phyloP scores from a whole-genome alignment of 345 rosid species.

The Aquilaria yunnanensis region DNA sequence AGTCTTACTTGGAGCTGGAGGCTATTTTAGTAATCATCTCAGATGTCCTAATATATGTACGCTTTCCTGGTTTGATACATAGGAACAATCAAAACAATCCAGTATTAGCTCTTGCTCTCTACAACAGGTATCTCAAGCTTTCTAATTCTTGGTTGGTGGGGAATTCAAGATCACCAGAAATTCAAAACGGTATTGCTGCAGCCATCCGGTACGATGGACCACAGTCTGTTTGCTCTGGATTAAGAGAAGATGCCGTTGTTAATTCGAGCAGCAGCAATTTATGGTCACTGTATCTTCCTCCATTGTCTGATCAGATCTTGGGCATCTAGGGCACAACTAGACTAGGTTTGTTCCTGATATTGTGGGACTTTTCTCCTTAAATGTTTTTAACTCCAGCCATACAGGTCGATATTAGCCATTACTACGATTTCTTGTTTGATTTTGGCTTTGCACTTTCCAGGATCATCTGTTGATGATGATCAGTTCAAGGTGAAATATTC shows the following conservation, averaged over 20 bases:
- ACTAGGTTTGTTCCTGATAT: too few relatives aligned
- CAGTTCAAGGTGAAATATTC: too few relatives aligned
- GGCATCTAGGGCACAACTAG: slow-evolving; percentile 11
- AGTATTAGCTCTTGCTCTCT: slow-evolving; percentile 28
- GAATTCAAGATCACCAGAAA: slow-evolving; percentile 6
- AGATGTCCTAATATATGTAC: not conserved
- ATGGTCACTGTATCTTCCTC: slow-evolving; percentile 32
- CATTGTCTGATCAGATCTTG: slow-evolving; percentile 22
- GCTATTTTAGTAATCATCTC: not conserved
- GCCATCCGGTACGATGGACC: slow-evolving; percentile 30
- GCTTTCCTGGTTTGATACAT: not conserved
- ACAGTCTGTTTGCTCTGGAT: slow-evolving; percentile 18
- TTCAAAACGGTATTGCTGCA: not conserved
- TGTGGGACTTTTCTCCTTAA: too few relatives aligned
- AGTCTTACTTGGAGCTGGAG: too few relatives aligned
- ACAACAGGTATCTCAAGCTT: slow-evolving; percentile 26
- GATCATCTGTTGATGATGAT: too few relatives aligned
- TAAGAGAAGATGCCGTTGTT: slow-evolving; percentile 3
- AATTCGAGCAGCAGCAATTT: slow-evolving; percentile 14
- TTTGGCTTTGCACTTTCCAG: too few relatives aligned
- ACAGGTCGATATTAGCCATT: too few relatives aligned
- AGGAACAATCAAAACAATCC: slow-evolving; percentile 20
- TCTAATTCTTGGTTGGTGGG: slow-evolving; percentile 30
- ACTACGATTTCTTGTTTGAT: too few relatives aligned
- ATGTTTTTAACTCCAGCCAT: too few relatives aligned